Base-by-base conservation (phyloP, 1,284 basidiomycete species). In the Moniliophthora roreri region DNA sequence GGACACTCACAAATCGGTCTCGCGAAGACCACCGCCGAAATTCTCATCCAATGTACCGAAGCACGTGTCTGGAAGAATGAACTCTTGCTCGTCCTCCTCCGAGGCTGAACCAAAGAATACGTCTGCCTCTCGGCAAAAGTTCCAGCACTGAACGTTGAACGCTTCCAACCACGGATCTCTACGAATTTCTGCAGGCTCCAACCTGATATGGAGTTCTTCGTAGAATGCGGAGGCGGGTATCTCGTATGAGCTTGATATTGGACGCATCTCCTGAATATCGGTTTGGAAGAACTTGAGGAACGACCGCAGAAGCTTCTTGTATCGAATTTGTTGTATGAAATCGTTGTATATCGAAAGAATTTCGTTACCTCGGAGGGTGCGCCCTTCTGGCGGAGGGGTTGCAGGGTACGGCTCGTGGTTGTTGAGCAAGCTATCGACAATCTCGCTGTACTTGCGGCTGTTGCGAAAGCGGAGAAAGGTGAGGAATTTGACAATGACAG, bases 381-480 rank as follows among this genome's bases (percentile, higher is more conserved):
- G 41, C 18, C 13, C 8, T 20, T 28, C 34, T 45, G 9, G 45
- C 10, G 6, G 36, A 15, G 32, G 44, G 28, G 16, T 51, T 35
- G 5, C 35, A 23, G 15, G 42, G 53, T 41, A 42, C 16, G 49
- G 49, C 7, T n/a, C 49, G 8, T 26, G 37, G 38, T 42, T 24
- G 18, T 55, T 50, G 46, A 50, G 35, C 1, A 59, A 48, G 49
- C 50, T 57, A 32, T 48, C 32, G 4, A 53, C 61, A 1, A 72
- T 73, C 35, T 72, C 62, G 11, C 61, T 59, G 58, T 80, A 84
- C 18, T 68, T 69, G 7, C 67, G 62, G 59, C 78, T 74, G 54
- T 84, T 84, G 13, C 82, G 70, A 56, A 81, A 84, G 21, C 80
- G 74, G 1, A 84, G 65, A 54, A 84, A 82, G 8, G 75, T 66